These are phyloP conservation scores for Aegilops bicornis DNA, from an alignment of 176 grass and related monocot genomes.

Conservation along the genomic window DNA sequence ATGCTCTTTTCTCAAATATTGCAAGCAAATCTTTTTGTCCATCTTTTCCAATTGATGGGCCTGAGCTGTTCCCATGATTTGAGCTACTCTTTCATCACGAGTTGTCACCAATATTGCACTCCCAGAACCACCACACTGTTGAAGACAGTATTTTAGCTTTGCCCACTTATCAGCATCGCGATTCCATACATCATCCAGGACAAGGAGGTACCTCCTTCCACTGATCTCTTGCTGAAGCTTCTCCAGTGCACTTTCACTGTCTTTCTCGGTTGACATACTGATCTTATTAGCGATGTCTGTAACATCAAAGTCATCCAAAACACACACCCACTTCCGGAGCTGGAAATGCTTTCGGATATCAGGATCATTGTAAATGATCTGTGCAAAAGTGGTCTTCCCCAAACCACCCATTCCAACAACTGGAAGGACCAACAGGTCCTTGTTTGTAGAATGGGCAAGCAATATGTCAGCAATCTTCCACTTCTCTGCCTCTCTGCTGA, in stretches of 20 bases:
- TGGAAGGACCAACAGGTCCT: too few relatives aligned
- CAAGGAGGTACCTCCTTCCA: constrained; percentile 20
- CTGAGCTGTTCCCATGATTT: background rate
- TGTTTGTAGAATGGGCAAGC: too few relatives aligned
- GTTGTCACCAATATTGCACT: constrained; percentile 30
- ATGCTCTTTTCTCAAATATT: constrained; percentile 12
- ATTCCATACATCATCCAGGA: constrained; percentile 48
- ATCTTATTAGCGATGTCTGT: constrained; percentile 5
- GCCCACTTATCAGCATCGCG: background rate
- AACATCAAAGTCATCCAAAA: too few relatives aligned
- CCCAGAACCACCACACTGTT: background rate
- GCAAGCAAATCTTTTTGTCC: background rate
- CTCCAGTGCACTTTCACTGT: background rate
- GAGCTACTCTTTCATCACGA: background rate
- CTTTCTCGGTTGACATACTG: background rate
- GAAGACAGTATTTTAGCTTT: background rate
- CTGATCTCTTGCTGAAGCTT: background rate
- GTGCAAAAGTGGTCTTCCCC: too few relatives aligned
- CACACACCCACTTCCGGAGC: too few relatives aligned
- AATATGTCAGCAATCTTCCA: too few relatives aligned
- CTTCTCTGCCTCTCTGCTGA: too few relatives aligned
- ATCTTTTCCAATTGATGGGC: background rate
- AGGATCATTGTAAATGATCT: too few relatives aligned
- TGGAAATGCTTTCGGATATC: too few relatives aligned
- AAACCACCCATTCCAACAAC: too few relatives aligned